A percentile compares a stretch with the other conserved stretches of the same genome.
These are phyloP conservation scores for Cryptosporidium felis DNA, from an alignment of 169 alveolate species.

Conservation along the genomic window DNA sequence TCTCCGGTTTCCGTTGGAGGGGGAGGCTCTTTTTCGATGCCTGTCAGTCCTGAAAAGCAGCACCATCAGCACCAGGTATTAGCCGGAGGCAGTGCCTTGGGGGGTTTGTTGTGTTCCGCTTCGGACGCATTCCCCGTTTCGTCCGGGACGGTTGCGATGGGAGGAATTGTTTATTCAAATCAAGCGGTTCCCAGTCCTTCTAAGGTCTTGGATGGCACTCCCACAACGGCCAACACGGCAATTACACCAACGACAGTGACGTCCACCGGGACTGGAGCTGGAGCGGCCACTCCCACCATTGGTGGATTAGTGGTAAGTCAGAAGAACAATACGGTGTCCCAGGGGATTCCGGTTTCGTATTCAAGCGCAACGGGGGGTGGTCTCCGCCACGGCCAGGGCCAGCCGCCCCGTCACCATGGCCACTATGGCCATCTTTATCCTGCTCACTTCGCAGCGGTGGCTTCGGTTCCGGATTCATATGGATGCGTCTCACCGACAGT, in stretches of 20 bases:
- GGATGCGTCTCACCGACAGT: constrained; percentile 11
- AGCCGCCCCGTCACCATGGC: no score
- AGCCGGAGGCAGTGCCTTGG: background rate
- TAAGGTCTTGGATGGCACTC: no score
- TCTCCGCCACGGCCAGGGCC: no score
- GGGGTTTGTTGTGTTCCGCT: background rate
- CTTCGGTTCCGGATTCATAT: constrained; percentile 3
- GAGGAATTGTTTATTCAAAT: background rate
- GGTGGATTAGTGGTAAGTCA: no score
- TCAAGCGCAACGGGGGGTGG: no score
- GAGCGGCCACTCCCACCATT: no score
- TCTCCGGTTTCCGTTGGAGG: constrained; percentile 25
- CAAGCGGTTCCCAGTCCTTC: background rate
- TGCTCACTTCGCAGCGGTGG: background rate
- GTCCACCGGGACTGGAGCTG: no score
- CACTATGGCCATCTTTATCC: background rate
- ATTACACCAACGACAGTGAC: no score
- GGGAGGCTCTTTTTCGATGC: background rate
- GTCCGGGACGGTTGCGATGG: background rate
- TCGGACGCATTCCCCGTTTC: background rate
- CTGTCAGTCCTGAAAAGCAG: constrained; percentile 2
- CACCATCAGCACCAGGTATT: background rate
- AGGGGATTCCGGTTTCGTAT: no score
- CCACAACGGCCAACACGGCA: background rate
- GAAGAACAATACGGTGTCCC: no score